Evolutionary conservation across 192 early-diverging fungal genomes (phyloP).

Genomic region (Diversispora eburnea): DNA sequence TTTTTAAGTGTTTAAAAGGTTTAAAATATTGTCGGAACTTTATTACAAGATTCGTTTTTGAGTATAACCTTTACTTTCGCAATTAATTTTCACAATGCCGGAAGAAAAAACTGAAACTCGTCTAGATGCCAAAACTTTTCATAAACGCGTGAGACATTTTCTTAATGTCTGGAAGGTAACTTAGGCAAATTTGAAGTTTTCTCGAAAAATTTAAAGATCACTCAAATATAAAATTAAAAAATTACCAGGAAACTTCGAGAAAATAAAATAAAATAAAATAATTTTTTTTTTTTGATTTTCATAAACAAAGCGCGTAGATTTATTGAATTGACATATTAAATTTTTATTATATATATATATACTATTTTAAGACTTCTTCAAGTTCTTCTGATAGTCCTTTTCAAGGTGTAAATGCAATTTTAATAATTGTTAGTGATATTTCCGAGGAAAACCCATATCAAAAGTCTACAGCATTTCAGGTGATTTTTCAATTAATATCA

Average conservation of each 20-base stretch:
- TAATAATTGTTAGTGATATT: slow-evolving; percentile 60
- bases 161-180: slow-evolving; percentile 43
- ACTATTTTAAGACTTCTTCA: neutral
- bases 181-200: slow-evolving; percentile 6
- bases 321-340: neutral
- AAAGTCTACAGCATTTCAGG: slow-evolving; percentile 67
- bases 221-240: neutral
- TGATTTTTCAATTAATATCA: slow-evolving; percentile 29
- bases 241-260: no score
- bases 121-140: slow-evolving; percentile 45
- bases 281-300: no score
- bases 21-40: no score
- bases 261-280: no score
- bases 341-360: neutral
- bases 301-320: no score
- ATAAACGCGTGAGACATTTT: slow-evolving; percentile 40
- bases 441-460: slow-evolving; percentile 70
- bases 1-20: no score
- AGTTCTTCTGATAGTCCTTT: slow-evolving; percentile 36
- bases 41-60: no score
- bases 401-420: slow-evolving; percentile 57
- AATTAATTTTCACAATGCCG: neutral
- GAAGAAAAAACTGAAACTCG: slow-evolving; percentile 3
- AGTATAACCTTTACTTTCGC: no score
- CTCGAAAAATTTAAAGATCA: neutral